Evolutionary conservation across 441 rosid genomes (phyloP), one percentile per base, ranked within the genome.

Genomic region (Adansonia grandidieri): DNA sequence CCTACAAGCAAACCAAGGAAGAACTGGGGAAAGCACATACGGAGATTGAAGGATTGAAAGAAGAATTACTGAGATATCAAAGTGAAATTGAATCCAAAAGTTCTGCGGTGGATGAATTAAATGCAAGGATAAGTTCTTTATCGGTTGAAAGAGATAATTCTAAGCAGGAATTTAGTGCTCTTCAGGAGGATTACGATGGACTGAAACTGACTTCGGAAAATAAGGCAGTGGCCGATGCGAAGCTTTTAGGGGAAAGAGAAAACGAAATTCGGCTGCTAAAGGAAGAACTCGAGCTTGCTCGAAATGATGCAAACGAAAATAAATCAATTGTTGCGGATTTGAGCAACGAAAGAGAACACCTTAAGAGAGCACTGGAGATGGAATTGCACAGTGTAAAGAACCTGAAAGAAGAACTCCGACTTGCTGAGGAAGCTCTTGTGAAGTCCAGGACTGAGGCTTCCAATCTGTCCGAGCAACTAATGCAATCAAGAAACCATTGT

Each of bases 161-260:
- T 74, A 84, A 70, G 73, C 77, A 79, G 80, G 89, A 90, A 82
- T 79, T 93, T 24, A 80, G 77, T 82, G 85, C 80, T 50, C 47
- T 82, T 80, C 81, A 85, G 81, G 82, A 81, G 75, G 89, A 88
- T 13, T 92, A 87, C 73, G 77, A 65, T 83, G 87, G 87, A 77
- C 82, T 96, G 77, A 88, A 87, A 85, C 74, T 80, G 80, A 79
- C 94, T 51, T 90, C 93, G 71, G 92, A 89, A 77, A 82, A 86
- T 62, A 87, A 65, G 85, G 88, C 90, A 65, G 90, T 87, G 53
- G 79, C 77, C 24, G 86, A 88, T 84, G 90, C 90, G 4, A 86
- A 83, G 76, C 82, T 76, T 76, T 84, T 93, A 80, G 83, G 74
- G 54, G 90, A 82, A 77, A 88, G 83, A 79, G 88, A 88, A 76